phyloP scores from a whole-genome alignment of 192 early-diverging fungal genomes.

The Dispira parvispora region DNA sequence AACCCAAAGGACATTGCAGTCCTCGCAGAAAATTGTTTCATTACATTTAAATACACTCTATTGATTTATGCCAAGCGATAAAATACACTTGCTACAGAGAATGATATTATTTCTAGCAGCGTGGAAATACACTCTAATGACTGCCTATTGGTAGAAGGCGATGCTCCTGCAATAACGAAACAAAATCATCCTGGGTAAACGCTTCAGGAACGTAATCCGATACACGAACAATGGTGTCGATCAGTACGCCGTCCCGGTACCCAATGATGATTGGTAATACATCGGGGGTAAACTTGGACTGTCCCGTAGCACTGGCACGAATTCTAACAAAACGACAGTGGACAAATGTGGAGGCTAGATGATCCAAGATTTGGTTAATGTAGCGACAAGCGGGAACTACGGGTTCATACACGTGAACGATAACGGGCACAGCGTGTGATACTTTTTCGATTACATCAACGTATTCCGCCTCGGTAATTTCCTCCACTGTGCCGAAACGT shows the following conservation, averaged over 20 bases:
- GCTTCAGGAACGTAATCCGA: background rate
- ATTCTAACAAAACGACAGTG: background rate
- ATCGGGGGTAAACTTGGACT: constrained; percentile 5
- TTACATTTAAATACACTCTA: too few species aligned
- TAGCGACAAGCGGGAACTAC: background rate
- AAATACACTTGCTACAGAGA: background rate
- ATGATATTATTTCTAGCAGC: background rate
- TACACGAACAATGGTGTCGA: background rate
- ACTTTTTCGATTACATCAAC: background rate
- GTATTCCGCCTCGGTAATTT: background rate
- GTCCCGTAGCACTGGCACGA: background rate
- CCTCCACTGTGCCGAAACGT: background rate
- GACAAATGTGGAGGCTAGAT: background rate
- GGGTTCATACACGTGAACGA: constrained; percentile 6
- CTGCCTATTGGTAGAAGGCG: too few species aligned
- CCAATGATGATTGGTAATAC: background rate
- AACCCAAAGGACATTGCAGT: too few species aligned
- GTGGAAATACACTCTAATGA: background rate
- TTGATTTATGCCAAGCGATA: too few species aligned
- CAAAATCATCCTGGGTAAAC: background rate
- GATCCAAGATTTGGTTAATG: background rate
- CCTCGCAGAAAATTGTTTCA: too few species aligned
- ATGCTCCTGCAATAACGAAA: background rate
- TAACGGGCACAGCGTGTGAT: background rate
- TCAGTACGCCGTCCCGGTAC: background rate